Conservation (phyloP, 768 basidiomycete genomes). For the Psilocybe cubensis region DNA sequence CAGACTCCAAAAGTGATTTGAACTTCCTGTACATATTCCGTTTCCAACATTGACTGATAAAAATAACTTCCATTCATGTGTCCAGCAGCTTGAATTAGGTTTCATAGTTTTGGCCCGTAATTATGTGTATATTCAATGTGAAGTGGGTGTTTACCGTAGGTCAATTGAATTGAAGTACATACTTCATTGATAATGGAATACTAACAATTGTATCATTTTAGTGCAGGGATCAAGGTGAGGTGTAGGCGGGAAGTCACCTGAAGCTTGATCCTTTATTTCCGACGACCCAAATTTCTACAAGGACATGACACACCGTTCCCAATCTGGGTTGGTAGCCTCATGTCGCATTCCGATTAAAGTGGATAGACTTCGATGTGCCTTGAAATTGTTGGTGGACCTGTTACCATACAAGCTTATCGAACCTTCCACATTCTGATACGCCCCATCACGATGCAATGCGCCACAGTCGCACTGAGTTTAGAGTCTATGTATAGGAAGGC, state of each 20-base stretch:
- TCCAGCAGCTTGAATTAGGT: background rate
- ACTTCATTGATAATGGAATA: background rate
- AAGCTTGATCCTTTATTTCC: background rate
- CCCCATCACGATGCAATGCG: background rate
- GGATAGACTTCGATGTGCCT: conserved; percentile 7
- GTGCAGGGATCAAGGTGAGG: background rate
- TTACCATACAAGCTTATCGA: background rate
- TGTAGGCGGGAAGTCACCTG: background rate
- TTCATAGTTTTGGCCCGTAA: background rate
- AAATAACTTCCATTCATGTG: background rate
- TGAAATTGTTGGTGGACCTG: background rate
- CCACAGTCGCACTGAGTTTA: background rate
- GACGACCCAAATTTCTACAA: background rate
- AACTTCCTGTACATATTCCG: background rate
- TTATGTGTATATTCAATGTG: background rate
- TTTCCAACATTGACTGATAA: background rate
- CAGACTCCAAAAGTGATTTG: background rate
- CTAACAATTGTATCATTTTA: background rate
- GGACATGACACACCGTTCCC: background rate
- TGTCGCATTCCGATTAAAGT: conserved; percentile 11
- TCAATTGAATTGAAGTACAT: no score
- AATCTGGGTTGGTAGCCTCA: conserved; percentile 25
- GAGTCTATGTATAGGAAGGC: background rate
- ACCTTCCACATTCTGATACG: background rate
- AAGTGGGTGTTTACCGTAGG: background rate